phyloP scores from a whole-genome alignment of 2,329 filamentous ascomycete genomes.

The Lojkania enalia region DNA sequence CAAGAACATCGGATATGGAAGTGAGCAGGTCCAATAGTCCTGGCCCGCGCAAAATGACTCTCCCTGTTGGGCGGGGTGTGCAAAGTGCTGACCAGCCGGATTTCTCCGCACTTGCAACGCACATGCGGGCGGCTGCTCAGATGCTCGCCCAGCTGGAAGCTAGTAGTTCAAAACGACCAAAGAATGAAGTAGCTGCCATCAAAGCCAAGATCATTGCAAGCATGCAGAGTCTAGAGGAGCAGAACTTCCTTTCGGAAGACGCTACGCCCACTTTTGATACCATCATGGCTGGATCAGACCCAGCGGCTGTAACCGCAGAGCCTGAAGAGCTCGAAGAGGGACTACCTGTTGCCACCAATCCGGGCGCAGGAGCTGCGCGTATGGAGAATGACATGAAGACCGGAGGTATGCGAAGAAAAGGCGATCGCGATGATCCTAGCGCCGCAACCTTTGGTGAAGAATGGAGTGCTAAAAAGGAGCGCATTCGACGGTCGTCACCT shows the following conservation, averaged over 20 bases:
- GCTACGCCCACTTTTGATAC: conserved; percentile 75
- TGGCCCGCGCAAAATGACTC: conserved; percentile 62
- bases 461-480: conserved; percentile 82
- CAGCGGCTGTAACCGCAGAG: conserved; percentile 53
- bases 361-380: conserved; percentile 74
- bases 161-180: conserved; percentile 77
- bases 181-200: conserved; percentile 79
- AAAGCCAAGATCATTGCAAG: conserved; percentile 85
- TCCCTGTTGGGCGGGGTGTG: conserved; percentile 57
- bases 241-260: conserved; percentile 78
- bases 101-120: conserved; percentile 79
- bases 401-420: conserved; percentile 76
- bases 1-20: conserved; percentile 69
- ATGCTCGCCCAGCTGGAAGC: conserved; percentile 84
- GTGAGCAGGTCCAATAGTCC: conserved; percentile 71
- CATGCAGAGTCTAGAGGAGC: conserved; percentile 85
- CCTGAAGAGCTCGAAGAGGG: conserved; percentile 62
- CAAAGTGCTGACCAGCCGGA: conserved; percentile 72
- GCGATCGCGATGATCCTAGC: conserved; percentile 82
- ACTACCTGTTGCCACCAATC: conserved; percentile 59
- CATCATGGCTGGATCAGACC: conserved; percentile 75
- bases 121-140: conserved; percentile 85
- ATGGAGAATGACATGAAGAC: conserved; percentile 93
- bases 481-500: conserved; percentile 79
- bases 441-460: conserved; percentile 86